Percentiles rank a stretch among this genome's conserved stretches.
Conservation (phyloP, 108 stramenopile species). For the Skeletonema potamos region DNA sequence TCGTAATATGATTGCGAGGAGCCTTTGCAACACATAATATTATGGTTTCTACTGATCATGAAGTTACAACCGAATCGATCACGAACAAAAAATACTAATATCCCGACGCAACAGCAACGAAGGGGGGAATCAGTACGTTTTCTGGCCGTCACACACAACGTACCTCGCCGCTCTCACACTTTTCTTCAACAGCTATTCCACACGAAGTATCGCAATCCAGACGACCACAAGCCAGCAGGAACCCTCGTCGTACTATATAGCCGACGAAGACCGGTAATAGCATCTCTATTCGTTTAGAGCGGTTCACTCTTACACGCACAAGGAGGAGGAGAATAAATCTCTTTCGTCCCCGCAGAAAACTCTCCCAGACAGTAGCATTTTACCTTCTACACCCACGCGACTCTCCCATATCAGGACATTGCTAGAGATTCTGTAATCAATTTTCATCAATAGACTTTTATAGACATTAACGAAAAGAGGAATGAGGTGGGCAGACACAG, state of each 20-base stretch:
- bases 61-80: no score
- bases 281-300: background rate
- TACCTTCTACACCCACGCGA: background rate
- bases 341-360: no score
- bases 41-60: no score
- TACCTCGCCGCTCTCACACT: background rate
- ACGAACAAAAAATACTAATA: no score
- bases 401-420: background rate
- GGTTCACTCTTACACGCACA: background rate
- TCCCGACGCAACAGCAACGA: no score
- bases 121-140: background rate
- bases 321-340: background rate
- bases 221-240: background rate
- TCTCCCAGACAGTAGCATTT: background rate
- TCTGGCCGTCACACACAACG: background rate
- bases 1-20: no score
- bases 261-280: background rate
- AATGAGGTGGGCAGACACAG: conserved; percentile 56
- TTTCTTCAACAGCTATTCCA: no score
- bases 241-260: background rate
- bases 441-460: background rate
- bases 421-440: background rate
- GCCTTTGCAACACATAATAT: no score
- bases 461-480: background rate
- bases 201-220: no score